Conservation (phyloP, 1,139 yeast species). For the Pichia sp. region DNA sequence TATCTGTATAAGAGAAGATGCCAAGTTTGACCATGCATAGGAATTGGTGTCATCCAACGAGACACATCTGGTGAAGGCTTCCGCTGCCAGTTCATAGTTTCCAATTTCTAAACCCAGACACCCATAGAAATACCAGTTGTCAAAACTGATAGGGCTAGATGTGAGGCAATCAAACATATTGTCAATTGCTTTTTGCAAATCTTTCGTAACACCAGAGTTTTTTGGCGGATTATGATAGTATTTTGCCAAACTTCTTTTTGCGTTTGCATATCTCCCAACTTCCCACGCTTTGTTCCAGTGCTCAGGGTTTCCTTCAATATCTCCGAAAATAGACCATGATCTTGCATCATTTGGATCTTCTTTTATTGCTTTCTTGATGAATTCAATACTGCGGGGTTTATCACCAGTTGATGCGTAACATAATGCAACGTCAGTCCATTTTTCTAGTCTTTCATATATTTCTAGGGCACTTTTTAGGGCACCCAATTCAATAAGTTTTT, state of each 20-base stretch:
- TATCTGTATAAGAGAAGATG: constrained; percentile 67
- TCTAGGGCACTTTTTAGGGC: constrained; percentile 83
- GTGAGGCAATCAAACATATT: constrained; percentile 74
- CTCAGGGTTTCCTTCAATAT: constrained; percentile 69
- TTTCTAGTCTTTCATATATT: constrained; percentile 73
- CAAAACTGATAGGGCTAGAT: constrained; percentile 71
- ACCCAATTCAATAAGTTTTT: constrained; percentile 83
- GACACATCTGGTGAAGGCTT: constrained; percentile 90
- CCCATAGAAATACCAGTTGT: constrained; percentile 92
- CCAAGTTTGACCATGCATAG: constrained; percentile 91
- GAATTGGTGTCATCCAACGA: constrained; percentile 79
- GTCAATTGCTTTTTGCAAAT: constrained; percentile 53
- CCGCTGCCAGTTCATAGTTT: constrained; percentile 77
- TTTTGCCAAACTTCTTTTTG: constrained; percentile 78
- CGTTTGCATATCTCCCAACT: constrained; percentile 74
- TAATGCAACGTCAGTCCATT: constrained; percentile 81
- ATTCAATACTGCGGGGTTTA: constrained; percentile 58
- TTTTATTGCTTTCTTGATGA: constrained; percentile 53
- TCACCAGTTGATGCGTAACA: constrained; percentile 88
- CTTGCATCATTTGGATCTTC: constrained; percentile 73
- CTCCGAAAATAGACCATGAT: constrained; percentile 83
- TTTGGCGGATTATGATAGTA: constrained; percentile 68
- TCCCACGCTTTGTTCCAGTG: constrained; percentile 90
- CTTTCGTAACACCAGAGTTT: constrained; percentile 47
- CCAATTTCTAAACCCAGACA: constrained; percentile 78